Percentiles rank a stretch among this genome's conserved stretches.
Evolutionary conservation across 2,329 filamentous ascomycete species (phyloP).

Genomic region (Tricladium varicosporioides): DNA sequence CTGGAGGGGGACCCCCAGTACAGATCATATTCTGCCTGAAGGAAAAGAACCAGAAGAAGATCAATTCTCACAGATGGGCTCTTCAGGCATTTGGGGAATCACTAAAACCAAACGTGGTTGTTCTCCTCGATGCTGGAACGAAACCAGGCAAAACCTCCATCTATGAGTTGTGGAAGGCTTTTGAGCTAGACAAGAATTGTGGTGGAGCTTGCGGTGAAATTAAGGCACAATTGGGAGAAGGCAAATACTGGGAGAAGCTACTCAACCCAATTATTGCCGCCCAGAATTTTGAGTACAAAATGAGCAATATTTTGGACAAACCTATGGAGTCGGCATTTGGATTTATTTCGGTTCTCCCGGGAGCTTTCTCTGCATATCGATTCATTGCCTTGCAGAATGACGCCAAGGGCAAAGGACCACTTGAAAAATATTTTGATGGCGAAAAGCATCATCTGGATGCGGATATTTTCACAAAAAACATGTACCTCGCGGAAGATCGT

Average conservation of each 20-base stretch:
- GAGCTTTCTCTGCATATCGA: slow-evolving; percentile 67
- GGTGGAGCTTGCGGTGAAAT: slow-evolving; percentile 29
- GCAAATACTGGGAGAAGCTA: slow-evolving; percentile 18
- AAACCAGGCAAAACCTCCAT: slow-evolving; percentile 19
- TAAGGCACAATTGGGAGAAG: slow-evolving; percentile 37
- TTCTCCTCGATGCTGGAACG: slow-evolving; percentile 28
- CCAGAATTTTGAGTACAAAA: slow-evolving; percentile 31
- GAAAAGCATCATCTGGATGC: slow-evolving; percentile 63
- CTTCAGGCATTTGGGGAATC: slow-evolving; percentile 25
- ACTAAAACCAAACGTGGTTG: slow-evolving; percentile 22
- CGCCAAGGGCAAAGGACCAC: slow-evolving; percentile 63
- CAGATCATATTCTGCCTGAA: slow-evolving; percentile 29
- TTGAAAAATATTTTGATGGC: slow-evolving; percentile 74
- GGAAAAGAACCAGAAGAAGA: slow-evolving; percentile 28
- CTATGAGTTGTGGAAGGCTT: slow-evolving; percentile 25
- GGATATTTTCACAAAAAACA: slow-evolving; percentile 64
- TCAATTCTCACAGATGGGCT: slow-evolving; percentile 28
- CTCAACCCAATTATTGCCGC: slow-evolving; percentile 26
- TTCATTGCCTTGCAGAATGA: slow-evolving; percentile 71
- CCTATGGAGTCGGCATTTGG: slow-evolving; percentile 29
- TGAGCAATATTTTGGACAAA: slow-evolving; percentile 28
- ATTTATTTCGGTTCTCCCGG: slow-evolving; percentile 43
- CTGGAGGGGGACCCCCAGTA: slow-evolving; percentile 72
- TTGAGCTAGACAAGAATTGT: slow-evolving; percentile 21
- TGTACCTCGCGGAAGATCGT: slow-evolving; percentile 60